These are phyloP conservation scores for Sphagnum tenellum DNA, from an alignment of 225 moss, liverwort and hornwort genomes.

Conservation along the genomic window DNA sequence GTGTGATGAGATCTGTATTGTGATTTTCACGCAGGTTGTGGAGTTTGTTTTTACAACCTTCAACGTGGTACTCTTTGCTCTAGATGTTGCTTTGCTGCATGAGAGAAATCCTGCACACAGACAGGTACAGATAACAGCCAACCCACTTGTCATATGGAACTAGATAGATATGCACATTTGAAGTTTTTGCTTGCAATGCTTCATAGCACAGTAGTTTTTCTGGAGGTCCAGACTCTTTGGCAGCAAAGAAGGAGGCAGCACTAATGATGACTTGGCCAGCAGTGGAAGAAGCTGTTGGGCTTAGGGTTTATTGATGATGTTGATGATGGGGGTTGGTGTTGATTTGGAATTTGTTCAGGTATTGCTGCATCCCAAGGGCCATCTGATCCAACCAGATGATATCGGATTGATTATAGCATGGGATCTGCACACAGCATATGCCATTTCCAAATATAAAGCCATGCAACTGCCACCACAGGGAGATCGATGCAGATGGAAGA, in stretches of 20 bases:
- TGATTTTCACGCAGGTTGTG: conserved; percentile 42
- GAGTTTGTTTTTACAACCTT: conserved; percentile 62
- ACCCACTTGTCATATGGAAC: too few relatives aligned
- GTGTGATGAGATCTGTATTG: too few relatives aligned
- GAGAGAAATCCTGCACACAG: conserved; percentile 22
- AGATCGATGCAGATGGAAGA: conserved; percentile 15
- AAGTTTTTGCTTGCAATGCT: too few relatives aligned
- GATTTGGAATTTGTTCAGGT: conserved; percentile 10
- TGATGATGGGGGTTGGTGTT: too few relatives aligned
- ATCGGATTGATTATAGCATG: conserved; percentile 42
- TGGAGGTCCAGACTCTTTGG: too few relatives aligned
- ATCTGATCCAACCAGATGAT: conserved; percentile 27
- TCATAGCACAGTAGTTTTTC: too few relatives aligned
- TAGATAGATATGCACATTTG: too few relatives aligned
- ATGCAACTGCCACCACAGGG: conserved; percentile 5
- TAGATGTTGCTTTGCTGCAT: conserved; percentile 54
- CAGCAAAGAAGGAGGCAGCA: too few relatives aligned
- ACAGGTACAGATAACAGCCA: conserved; percentile 19
- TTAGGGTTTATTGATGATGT: too few relatives aligned
- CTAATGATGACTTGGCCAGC: too few relatives aligned
- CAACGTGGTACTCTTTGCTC: conserved; percentile 67
- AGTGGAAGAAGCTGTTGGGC: too few relatives aligned
- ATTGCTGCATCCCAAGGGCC: conserved; percentile 41
- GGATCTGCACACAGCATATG: conserved; percentile 33
- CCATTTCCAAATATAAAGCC: conserved; percentile 31